Conservation (phyloP, 768 basidiomycete genomes). For the Termitomyces sp. region DNA sequence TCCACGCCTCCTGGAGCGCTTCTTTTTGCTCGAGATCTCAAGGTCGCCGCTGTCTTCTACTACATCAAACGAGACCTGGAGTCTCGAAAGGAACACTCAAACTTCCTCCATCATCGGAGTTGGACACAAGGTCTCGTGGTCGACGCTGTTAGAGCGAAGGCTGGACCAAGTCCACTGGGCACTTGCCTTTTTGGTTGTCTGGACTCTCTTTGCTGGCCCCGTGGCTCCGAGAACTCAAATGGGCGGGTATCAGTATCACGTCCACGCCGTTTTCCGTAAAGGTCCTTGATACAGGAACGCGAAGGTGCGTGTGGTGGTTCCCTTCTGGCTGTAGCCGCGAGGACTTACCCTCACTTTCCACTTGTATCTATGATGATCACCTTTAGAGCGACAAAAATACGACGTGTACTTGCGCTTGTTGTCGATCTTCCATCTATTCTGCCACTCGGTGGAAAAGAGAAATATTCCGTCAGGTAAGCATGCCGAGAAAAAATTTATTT, state of each 20-base stretch:
- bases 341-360: neutral
- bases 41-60: neutral
- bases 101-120: conserved; percentile 11
- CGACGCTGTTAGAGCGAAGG: neutral
- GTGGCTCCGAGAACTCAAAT: neutral
- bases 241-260: neutral
- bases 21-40: neutral
- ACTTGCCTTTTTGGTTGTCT: neutral
- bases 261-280: neutral
- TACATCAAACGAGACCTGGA: neutral
- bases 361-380: neutral
- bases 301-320: neutral
- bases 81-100: neutral
- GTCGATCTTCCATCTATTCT: neutral
- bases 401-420: neutral
- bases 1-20: neutral
- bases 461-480: neutral
- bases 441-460: neutral
- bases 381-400: neutral
- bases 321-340: neutral
- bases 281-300: too few relatives aligned
- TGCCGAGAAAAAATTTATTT: neutral
- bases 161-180: neutral
- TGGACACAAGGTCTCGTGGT: neutral
- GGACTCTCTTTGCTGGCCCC: neutral